Evolutionary conservation across 2,329 filamentous ascomycete genomes (phyloP), one percentile per base, ranked within the genome.

Genomic region (Pseudogymnoascus sp.): DNA sequence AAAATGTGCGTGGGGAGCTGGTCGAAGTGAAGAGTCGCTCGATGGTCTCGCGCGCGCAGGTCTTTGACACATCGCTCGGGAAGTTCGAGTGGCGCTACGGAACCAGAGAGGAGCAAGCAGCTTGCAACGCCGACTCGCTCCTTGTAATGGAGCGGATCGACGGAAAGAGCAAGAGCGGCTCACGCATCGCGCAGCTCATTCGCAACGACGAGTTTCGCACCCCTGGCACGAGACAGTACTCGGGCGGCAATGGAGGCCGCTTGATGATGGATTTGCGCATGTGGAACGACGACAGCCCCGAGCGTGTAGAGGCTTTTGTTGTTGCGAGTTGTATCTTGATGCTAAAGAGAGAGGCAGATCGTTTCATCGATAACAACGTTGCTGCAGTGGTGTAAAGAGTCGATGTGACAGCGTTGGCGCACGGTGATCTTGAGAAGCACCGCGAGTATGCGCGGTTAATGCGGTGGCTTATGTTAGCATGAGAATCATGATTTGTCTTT

Each of bases 381-480:
- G 62, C 59, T 33, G 47, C 54, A 28, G 54, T 57, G 54, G 54
- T 57, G 35, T 57, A n/a, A 57, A 20, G 9, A 57, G 89, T 95
- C 70, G 92, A 96, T 72, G 89, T 99, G 63, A 88, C 89, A 63
- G 85, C 85, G 59, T 81, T 91, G 73, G 94, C 86, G 0, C 92
- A 99, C 74, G 86, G 82, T 60, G 92, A 97, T 77, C 77, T 99
- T 67, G 90, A 97, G 69, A 83, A 94, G 74, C 87, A 95, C 70
- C 83, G 93, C 65, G 92, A 96, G 70, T 97, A 96, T 74, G 87
- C 89, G 57, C 84, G 94, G 59, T 80, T 96, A 67, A 86, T 89
- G 54, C 91, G 92, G 22, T 99, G 94, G 92, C 28, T 25, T 50
- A 50, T 38, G n/a, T 18, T 38, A 38, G n/a, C n/a, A 39, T 41